These are phyloP conservation scores for Polygonum aviculare DNA, from an alignment of 148 eudicot species.

Conservation along the genomic window DNA sequence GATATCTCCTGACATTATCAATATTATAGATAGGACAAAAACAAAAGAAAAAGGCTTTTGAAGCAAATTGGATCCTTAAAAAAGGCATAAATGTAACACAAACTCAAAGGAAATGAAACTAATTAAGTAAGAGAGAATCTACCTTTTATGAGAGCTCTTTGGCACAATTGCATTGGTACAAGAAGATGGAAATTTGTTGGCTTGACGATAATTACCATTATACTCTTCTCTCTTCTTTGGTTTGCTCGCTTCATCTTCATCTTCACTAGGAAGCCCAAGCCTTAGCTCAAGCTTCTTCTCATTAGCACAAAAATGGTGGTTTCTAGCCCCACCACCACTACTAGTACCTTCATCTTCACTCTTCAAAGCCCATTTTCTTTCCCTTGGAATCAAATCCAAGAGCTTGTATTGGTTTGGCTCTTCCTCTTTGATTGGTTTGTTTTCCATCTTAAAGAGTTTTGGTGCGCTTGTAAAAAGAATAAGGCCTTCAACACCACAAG, in stretches of 20 bases:
- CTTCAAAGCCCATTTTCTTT: constrained; percentile 21
- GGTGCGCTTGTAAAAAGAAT: neutral
- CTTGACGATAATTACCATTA: neutral
- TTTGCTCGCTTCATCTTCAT: constrained; percentile 13
- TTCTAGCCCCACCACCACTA: neutral
- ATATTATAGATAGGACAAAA: constrained; percentile 5
- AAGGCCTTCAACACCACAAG: neutral
- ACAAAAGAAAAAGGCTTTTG: neutral
- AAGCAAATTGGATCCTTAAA: neutral
- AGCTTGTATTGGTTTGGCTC: constrained; percentile 35
- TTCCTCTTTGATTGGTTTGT: constrained; percentile 2
- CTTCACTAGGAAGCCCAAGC: constrained; percentile 65
- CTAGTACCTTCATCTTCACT: constrained; percentile 15
- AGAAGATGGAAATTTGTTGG: constrained; percentile 34
- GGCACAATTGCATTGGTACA: constrained; percentile 53
- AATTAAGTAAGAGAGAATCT: neutral
- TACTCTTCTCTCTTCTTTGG: neutral
- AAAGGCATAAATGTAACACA: neutral
- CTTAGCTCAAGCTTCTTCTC: constrained; percentile 66
- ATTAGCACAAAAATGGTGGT: constrained; percentile 26
- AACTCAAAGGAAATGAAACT: neutral
- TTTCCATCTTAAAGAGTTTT: neutral
- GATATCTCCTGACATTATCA: constrained; percentile 28
- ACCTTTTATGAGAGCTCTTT: constrained; percentile 88
- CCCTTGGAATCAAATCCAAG: constrained; percentile 49